A percentile compares a stretch with the other conserved stretches of the same genome.
Evolutionary conservation across 2,329 filamentous ascomycete species (phyloP).

Genomic region (Thielaviopsis cerberus): DNA sequence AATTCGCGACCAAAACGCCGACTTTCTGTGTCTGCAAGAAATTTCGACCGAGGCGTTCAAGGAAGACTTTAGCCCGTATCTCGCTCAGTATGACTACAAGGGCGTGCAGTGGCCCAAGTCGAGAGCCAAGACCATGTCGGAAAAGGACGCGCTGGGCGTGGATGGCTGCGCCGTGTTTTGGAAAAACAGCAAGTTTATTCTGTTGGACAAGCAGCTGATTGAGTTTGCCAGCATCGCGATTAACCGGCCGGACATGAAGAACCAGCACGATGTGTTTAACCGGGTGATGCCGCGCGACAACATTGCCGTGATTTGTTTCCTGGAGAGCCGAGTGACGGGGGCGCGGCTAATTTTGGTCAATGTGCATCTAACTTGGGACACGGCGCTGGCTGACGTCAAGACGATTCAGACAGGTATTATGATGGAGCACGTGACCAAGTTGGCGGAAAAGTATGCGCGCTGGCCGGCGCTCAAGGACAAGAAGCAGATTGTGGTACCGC

Average conservation of each 20-base stretch:
- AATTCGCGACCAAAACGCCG: conserved; percentile 58
- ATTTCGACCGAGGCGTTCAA: conserved; percentile 84
- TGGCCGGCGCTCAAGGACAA: conserved; percentile 71
- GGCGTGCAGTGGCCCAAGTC: conserved; percentile 85
- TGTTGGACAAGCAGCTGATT: conserved; percentile 85
- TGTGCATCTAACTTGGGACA: conserved; percentile 90
- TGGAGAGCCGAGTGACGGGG: conserved; percentile 84
- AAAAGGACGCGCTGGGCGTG: conserved; percentile 72
- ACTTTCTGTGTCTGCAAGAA: conserved; percentile 86
- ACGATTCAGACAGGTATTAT: conserved; percentile 87
- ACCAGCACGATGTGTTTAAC: conserved; percentile 94
- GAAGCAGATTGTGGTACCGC: conserved; percentile 31
- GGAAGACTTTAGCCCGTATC: conserved; percentile 70
- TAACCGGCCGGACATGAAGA: conserved; percentile 90
- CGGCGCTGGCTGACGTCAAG: conserved; percentile 80
- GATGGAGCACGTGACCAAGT: conserved; percentile 76
- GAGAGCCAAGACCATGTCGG: conserved; percentile 76
- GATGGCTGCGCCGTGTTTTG: conserved; percentile 96
- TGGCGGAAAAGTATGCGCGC: conserved; percentile 69
- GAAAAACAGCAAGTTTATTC: conserved; percentile 83
- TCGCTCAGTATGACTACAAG: conserved; percentile 79
- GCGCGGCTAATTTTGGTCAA: conserved; percentile 83
- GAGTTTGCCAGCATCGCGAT: conserved; percentile 86
- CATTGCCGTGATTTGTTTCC: conserved; percentile 77
- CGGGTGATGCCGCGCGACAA: conserved; percentile 97